Base-by-base conservation (phyloP, 1,284 basidiomycete genomes). In the Puccinia coronata region DNA sequence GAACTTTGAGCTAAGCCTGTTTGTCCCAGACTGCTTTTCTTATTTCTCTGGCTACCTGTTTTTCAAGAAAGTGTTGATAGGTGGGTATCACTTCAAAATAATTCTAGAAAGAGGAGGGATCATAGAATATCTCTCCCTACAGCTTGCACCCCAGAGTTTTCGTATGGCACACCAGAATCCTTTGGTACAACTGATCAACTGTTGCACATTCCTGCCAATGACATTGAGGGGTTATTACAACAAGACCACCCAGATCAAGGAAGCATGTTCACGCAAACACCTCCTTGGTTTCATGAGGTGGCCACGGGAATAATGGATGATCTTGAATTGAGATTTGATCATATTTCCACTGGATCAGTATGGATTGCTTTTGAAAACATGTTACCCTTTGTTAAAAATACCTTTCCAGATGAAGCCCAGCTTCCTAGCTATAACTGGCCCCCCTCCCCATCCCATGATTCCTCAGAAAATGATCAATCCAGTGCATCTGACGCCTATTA, bases 151-250 rank as follows among this genome's bases (percentile, higher is more conserved):
- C 65, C 65, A 23, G 65, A 67, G 1, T 67, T 67, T 34, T 67
- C 39, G 25, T 67, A 67, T 18, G 47, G 65, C 25, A 67, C 65
- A 43, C 65, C 36, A n/a, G 39, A 67, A 47, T 41, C 18, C 1
- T 67, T 43, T 67, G 65, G 65, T 1, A 67, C 65, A 43, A 47
- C 43, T n/a, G 39, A 67, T 67, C 65, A 43, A 25, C 5, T 67
- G 11, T 4, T 43, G 5, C 5, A 1, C 1, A 39, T 67, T 41
- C 39, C 36, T 14, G 43, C 47, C 16, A 47, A n/a, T 43, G 3
- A 41, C 23, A 41, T 67, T 67, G 9, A 67, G 20, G 2, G 12
- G 25, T 3, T 67, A 1, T 43, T 67, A 14, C 18, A 67, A 5
- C 3, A 67, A 6, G 65, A 67, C 1, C 47, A 67, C 25, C 65